These are phyloP conservation scores for Leccinum ochraceum DNA, from an alignment of 768 basidiomycete genomes.

Conservation along the genomic window DNA sequence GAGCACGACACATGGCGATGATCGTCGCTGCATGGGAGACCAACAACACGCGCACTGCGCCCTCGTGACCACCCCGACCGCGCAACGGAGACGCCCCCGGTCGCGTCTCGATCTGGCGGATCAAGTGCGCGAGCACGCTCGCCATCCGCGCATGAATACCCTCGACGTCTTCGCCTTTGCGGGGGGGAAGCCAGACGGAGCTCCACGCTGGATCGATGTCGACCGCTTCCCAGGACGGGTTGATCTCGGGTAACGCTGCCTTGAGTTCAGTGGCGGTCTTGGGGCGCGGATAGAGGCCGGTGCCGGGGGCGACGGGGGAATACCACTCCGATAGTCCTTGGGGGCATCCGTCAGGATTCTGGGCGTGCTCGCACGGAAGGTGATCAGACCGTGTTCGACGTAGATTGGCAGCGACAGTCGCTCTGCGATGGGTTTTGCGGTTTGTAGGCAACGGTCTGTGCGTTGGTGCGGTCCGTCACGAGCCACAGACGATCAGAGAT, in stretches of 20 bases:
- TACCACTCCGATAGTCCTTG: conserved; percentile 79
- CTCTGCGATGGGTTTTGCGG: conserved; percentile 61
- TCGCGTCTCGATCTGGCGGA: conserved; percentile 49
- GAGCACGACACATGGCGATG: conserved; percentile 62
- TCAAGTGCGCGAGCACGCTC: conserved; percentile 51
- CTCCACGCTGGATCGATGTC: conserved; percentile 64
- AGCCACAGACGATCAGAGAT: background rate
- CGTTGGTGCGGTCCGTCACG: background rate
- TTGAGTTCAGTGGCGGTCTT: conserved; percentile 53
- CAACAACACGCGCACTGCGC: conserved; percentile 47
- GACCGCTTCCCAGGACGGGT: conserved; percentile 61
- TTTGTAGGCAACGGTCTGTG: conserved; percentile 86
- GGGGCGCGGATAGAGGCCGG: conserved; percentile 78
- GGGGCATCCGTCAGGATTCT: background rate
- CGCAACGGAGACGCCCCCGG: conserved; percentile 24
- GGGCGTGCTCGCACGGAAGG: conserved; percentile 9
- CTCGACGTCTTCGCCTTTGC: conserved; percentile 68
- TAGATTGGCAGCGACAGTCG: conserved; percentile 68
- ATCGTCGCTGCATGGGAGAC: conserved; percentile 76
- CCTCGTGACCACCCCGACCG: conserved; percentile 37
- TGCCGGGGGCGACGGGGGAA: conserved; percentile 63
- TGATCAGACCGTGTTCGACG: conserved; percentile 68
- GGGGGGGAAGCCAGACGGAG: conserved; percentile 67
- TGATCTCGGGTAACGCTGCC: conserved; percentile 56
- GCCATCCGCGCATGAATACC: conserved; percentile 62